Evolutionary conservation across 2,329 filamentous ascomycete species (phyloP), one percentile per base, ranked within the genome.

Genomic region (Fusarium cicatricum): DNA sequence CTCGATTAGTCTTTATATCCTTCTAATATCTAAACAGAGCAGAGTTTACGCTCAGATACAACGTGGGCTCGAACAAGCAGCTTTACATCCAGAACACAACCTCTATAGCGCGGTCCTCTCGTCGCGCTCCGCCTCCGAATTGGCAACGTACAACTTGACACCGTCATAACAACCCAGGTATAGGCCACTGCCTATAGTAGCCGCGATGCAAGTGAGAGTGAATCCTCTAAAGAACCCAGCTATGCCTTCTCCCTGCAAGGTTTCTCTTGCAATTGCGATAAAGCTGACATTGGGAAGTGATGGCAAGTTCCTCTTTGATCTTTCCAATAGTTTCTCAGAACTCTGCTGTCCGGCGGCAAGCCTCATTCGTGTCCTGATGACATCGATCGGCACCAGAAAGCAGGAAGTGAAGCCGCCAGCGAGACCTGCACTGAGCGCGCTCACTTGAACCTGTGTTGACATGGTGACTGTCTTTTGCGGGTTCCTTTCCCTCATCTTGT

Each of bases 121-220:
- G n/a, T n/a, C n/a, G n/a, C n/a, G n/a, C n/a, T n/a, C n/a, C n/a
- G n/a, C n/a, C n/a, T n/a, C n/a, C n/a, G n/a, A n/a, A n/a, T n/a
- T n/a, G n/a, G n/a, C n/a, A n/a, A n/a, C n/a, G n/a, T 48, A 37
- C 12, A 62, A 1, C 16, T 62, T 62, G 10, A 62, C 9, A 1
- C 58, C 59, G 11, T 62, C 59, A n/a, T 62, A 62, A 3, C 59
- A 62, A 2, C 58, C 49, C 9, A 62, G 31, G 5, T 59, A 62
- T 0, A 62, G 3, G 0, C 58, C 59, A 7, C 62, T 62, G 0
- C 59, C 59, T 0, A 62, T 34, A 7, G 58, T 60, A 4, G 59
- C 59, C 1, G 59, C 54, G 21, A 62, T 29, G 1, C 59, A 62
- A 12, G 59, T 62, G 2, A 62, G 49, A 14, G 44, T 51, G 0